Evolutionary conservation across 2,329 filamentous ascomycete genomes (phyloP).

Genomic region (Kalaharituber pfeilii): DNA sequence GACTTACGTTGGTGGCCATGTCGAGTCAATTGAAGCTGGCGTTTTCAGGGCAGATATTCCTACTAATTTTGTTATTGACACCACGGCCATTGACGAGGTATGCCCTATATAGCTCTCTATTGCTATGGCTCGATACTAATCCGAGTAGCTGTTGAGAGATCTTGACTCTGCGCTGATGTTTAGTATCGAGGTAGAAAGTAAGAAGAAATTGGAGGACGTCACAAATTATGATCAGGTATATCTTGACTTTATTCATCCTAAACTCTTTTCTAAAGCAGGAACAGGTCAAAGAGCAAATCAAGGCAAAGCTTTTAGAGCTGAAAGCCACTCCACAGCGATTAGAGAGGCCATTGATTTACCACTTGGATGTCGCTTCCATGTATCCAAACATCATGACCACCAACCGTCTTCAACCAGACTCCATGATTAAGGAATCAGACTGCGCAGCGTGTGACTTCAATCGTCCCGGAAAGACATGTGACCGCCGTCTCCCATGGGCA

Average conservation of each 20-base stretch:
- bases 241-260: not conserved
- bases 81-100: conserved; percentile 65
- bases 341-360: conserved; percentile 84
- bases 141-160: conserved; percentile 46
- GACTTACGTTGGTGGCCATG: conserved; percentile 94
- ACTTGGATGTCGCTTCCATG: conserved; percentile 97
- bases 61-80: conserved; percentile 81
- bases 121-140: not conserved
- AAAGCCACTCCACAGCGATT: conserved; percentile 68
- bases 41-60: conserved; percentile 94
- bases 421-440: conserved; percentile 94
- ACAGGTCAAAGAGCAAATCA: conserved; percentile 66
- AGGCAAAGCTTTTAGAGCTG: conserved; percentile 49
- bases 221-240: conserved; percentile 54
- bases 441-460: conserved; percentile 98
- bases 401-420: conserved; percentile 90
- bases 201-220: conserved; percentile 62
- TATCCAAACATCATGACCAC: conserved; percentile 99
- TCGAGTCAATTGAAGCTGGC: conserved; percentile 96
- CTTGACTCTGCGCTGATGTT: conserved; percentile 80
- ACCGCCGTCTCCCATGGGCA: conserved; percentile 84
- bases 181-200: conserved; percentile 67
- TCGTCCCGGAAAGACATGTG: conserved; percentile 88
- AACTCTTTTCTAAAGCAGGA: not conserved
- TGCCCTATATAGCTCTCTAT: not conserved